Conservation (phyloP, 2,329 filamentous ascomycete genomes). For the Monosporascus sp. region DNA sequence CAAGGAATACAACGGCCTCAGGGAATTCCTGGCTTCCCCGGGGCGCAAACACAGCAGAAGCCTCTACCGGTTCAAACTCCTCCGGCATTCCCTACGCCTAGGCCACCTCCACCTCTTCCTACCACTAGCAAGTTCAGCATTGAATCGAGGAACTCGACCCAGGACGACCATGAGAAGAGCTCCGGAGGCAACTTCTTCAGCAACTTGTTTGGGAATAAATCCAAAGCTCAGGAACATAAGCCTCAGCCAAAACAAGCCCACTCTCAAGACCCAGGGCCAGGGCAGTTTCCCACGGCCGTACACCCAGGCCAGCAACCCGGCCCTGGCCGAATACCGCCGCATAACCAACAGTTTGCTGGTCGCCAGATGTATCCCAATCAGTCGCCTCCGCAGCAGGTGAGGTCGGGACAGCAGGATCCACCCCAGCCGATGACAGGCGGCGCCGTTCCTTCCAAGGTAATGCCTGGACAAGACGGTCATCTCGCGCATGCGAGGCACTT, state of each 20-base stretch:
- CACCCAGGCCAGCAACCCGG: slow-evolving; percentile 15
- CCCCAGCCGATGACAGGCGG: neutral
- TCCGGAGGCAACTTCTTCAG: slow-evolving; percentile 19
- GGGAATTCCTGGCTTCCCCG: neutral
- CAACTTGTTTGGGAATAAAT: slow-evolving; percentile 18
- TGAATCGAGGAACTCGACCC: slow-evolving; percentile 4
- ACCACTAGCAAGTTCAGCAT: neutral
- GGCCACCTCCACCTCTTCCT: neutral
- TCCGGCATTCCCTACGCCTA: neutral
- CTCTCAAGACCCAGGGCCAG: slow-evolving; percentile 9
- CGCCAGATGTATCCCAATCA: slow-evolving; percentile 21
- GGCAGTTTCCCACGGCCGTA: slow-evolving; percentile 9
- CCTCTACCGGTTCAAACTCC: slow-evolving; percentile 1
- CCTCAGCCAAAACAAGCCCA: slow-evolving; percentile 11
- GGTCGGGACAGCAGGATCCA: slow-evolving; percentile 7
- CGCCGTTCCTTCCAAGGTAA: neutral
- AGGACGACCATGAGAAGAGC: slow-evolving; percentile 20
- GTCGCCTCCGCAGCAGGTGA: slow-evolving; percentile 9
- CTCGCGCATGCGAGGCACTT: neutral
- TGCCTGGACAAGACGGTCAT: neutral
- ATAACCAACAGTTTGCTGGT: slow-evolving; percentile 16
- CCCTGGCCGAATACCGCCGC: slow-evolving; percentile 17
- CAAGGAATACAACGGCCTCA: slow-evolving; percentile 6
- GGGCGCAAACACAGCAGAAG: slow-evolving; percentile 1
- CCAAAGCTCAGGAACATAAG: slow-evolving; percentile 19